A percentile compares a stretch with the other conserved stretches of the same genome.
Conservation (phyloP, 305 asterid genomes). For the Fraxinus velutina region DNA sequence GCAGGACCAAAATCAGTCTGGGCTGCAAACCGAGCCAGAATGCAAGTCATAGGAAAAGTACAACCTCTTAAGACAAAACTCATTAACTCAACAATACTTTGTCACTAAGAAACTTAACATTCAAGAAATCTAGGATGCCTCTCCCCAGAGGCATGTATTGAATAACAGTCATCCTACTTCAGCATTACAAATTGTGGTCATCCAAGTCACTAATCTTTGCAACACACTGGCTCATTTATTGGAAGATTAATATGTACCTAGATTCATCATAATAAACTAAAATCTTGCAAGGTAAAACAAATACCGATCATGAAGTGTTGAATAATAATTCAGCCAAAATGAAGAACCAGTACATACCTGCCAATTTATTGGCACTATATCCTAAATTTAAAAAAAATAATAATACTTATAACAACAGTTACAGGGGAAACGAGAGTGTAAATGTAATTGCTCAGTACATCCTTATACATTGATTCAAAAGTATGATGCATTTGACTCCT, state of each 20-base stretch:
- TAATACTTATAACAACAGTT: not conserved
- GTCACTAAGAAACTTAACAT: conserved; percentile 2
- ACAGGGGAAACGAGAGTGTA: conserved; percentile 3
- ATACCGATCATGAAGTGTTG: not conserved
- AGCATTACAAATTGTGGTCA: conserved; percentile 10
- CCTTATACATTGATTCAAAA: not conserved
- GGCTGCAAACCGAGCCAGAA: not conserved
- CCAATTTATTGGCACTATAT: not conserved
- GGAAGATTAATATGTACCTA: conserved; percentile 6
- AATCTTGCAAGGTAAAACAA: not conserved
- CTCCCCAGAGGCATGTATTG: not conserved
- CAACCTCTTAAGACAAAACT: conserved; percentile 11
- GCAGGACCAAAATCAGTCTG: not conserved
- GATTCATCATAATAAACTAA: conserved; percentile 9
- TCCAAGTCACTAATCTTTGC: not conserved
- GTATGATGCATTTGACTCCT: not conserved
- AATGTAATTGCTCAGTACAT: not conserved
- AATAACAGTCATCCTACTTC: not conserved
- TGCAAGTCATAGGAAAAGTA: conserved; percentile 1
- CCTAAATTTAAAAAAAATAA: not conserved
- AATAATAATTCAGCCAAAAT: conserved; percentile 15
- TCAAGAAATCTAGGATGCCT: not conserved
- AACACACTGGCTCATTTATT: conserved; percentile 10
- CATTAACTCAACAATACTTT: not conserved
- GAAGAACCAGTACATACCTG: not conserved